Percentiles rank a stretch among this genome's conserved stretches.
Evolutionary conservation across 2,329 filamentous ascomycete genomes (phyloP).

Genomic region (Arthroderma sp.): DNA sequence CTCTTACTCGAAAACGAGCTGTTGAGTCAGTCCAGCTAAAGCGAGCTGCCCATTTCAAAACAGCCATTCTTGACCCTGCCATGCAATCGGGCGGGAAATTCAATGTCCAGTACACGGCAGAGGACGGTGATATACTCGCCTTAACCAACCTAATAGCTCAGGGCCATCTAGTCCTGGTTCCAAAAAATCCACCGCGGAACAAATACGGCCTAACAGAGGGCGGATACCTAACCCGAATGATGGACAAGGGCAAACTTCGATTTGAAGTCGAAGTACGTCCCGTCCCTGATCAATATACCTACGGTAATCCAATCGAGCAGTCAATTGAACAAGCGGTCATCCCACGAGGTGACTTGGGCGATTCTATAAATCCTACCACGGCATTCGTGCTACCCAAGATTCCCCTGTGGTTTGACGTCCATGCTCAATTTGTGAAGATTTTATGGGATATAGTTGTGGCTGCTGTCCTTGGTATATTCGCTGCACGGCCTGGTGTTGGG

Average conservation of each 20-base stretch:
- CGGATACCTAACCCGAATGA: conserved; percentile 33
- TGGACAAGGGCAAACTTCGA: conserved; percentile 31
- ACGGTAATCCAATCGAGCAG: conserved; percentile 25
- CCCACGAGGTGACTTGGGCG: conserved; percentile 16
- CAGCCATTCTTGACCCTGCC: conserved; percentile 25
- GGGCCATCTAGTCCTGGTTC: conserved; percentile 23
- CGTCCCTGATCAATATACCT: conserved; percentile 22
- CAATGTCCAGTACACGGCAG: conserved; percentile 23
- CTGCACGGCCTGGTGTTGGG: conserved; percentile 28
- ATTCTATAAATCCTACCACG: not conserved
- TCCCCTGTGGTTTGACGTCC: conserved; percentile 38
- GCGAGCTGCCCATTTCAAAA: conserved; percentile 31
- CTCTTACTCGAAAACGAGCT: conserved; percentile 27
- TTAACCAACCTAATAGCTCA: conserved; percentile 29
- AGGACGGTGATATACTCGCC: conserved; percentile 32
- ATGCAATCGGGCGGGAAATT: conserved; percentile 21
- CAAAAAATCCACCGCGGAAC: conserved; percentile 28
- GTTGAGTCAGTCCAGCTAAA: conserved; percentile 29
- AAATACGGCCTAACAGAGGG: conserved; percentile 35
- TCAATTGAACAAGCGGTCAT: conserved; percentile 12
- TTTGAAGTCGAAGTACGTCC: conserved; percentile 31
- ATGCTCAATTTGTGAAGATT: conserved; percentile 23
- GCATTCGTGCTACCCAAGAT: conserved; percentile 17
- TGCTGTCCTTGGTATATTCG: conserved; percentile 30
- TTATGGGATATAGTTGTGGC: conserved; percentile 32